Base-by-base conservation (phyloP, 2,329 filamentous ascomycete genomes). In the Neospermospora avenae region DNA sequence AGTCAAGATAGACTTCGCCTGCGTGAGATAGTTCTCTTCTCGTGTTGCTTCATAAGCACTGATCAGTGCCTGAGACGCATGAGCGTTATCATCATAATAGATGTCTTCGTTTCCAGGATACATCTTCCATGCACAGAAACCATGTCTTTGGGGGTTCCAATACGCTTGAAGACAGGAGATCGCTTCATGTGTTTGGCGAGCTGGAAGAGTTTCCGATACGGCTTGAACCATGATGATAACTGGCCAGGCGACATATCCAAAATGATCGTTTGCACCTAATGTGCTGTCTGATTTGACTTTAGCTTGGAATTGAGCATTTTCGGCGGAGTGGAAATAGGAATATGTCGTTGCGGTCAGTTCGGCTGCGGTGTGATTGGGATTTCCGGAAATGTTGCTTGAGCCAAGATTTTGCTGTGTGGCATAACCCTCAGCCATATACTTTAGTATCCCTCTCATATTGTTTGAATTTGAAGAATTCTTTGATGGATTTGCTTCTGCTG, bases 81-180 rank as follows among this genome's bases (percentile, higher is more conserved):
- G 64, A 3, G 59, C 62, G 20, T 67, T 67, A 22, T 67, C 65
- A 44, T 67, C 65, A 39, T 64, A 67, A 34, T 64, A 67, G 7
- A 67, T 65, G 28, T 67, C 65, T 6, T 63, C 53, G n/a, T 66
- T 67, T 24, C 65, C 65, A 0, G 62, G 61, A 51, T 61, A 66
- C 64, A 67, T 67, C 34, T 67, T 66, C 64, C 64, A 67, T 14
- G 62, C 65, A 34, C 64, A 67, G 20, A 67, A 67, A 4, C 58
- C 65, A 48, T 60, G 57, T 39, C 44, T 49, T 25, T 57, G 49
- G 5, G 64, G 61, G 28, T 66, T 66, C 64, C 64, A 67, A 31
- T 67, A 65, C 8, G 57, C 35, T 37, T 67, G 65, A 2, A 66
- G 42, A 35, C 22, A 58, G 4, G 45, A 28, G 3, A 60, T 52